Conservation (phyloP, 2,329 filamentous ascomycete species). For the Coniochaeta sp. region DNA sequence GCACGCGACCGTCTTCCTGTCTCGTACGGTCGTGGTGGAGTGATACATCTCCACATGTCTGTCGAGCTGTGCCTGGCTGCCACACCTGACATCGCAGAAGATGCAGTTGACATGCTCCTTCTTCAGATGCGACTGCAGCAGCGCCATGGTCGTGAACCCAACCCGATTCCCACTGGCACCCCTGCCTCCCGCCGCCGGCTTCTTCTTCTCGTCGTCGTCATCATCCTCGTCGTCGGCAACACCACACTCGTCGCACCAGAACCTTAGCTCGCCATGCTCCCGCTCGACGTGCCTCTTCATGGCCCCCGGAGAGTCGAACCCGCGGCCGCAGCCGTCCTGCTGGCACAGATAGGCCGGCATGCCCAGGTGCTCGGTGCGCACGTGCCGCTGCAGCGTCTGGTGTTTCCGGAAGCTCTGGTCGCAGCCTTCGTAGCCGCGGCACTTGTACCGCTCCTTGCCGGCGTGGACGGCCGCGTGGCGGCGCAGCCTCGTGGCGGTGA, state of each 20-base stretch:
- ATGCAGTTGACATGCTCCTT: conserved; percentile 68
- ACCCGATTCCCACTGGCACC: conserved; percentile 25
- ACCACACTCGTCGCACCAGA: conserved; percentile 70
- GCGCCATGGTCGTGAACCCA: conserved; percentile 63
- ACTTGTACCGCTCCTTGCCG: conserved; percentile 67
- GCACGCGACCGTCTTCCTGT: conserved; percentile 61
- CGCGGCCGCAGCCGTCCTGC: conserved; percentile 51
- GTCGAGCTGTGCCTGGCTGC: conserved; percentile 59
- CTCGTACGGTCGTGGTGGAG: conserved; percentile 51
- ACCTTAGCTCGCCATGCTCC: conserved; percentile 61
- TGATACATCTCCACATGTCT: conserved; percentile 75
- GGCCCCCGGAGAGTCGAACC: conserved; percentile 66
- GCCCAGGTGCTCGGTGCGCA: conserved; percentile 67
- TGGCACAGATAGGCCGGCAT: conserved; percentile 65
- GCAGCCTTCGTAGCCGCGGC: conserved; percentile 63
- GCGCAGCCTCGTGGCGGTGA: conserved; percentile 69
- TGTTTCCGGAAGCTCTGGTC: conserved; percentile 78
- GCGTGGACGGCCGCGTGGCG: conserved; percentile 74
- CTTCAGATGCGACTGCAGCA: conserved; percentile 67
- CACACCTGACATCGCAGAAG: conserved; percentile 64
- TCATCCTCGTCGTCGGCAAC: conserved; percentile 24
- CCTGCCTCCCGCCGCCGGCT: conserved; percentile 15
- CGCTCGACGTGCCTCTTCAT: conserved; percentile 65
- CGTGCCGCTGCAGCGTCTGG: conserved; percentile 75
- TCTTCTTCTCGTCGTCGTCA: conserved; percentile 19